A percentile compares a stretch with the other conserved stretches of the same genome.
These are phyloP conservation scores for Cyberlindnera nakhonratchasimensis DNA, from an alignment of 805 yeast genomes.

Conservation along the genomic window DNA sequence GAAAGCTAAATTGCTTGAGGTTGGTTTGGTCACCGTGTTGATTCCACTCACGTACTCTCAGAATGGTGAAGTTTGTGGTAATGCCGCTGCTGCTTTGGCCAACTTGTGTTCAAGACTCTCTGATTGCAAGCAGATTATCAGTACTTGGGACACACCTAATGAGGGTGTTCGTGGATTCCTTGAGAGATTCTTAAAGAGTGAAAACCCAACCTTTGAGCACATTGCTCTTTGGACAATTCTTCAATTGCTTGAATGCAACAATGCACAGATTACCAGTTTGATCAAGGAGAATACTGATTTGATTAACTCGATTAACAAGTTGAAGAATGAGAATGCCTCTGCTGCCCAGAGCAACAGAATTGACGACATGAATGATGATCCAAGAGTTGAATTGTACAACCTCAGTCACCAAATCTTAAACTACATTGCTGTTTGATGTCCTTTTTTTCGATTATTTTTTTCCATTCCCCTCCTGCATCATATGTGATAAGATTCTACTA, in stretches of 20 bases:
- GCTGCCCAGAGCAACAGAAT: conserved; percentile 29
- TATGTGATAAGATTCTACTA: background rate
- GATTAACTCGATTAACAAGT: conserved; percentile 50
- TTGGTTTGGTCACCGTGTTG: conserved; percentile 82
- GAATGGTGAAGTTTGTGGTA: conserved; percentile 95
- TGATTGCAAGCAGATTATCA: conserved; percentile 75
- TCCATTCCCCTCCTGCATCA: background rate
- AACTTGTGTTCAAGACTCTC: conserved; percentile 88
- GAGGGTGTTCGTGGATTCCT: conserved; percentile 87
- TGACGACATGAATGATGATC: conserved; percentile 52
- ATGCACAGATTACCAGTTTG: conserved; percentile 51
- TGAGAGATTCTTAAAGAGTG: conserved; percentile 71
- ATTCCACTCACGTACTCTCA: conserved; percentile 86
- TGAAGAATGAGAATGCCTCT: conserved; percentile 35
- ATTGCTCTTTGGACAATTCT: conserved; percentile 96
- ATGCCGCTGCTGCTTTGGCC: conserved; percentile 97
- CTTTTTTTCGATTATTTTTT: background rate
- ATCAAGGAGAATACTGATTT: conserved; percentile 54
- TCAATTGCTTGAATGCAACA: conserved; percentile 86
- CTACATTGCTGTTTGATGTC: conserved; percentile 21
- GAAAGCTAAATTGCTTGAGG: conserved; percentile 75
- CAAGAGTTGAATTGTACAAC: conserved; percentile 60
- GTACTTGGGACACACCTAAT: conserved; percentile 73
- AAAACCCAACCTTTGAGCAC: conserved; percentile 93
- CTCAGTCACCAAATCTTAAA: conserved; percentile 67